Evolutionary conservation across 225 moss, liverwort and hornwort species (phyloP), one percentile per base, ranked within the genome.

Genomic region (Marchantia polymorpha): DNA sequence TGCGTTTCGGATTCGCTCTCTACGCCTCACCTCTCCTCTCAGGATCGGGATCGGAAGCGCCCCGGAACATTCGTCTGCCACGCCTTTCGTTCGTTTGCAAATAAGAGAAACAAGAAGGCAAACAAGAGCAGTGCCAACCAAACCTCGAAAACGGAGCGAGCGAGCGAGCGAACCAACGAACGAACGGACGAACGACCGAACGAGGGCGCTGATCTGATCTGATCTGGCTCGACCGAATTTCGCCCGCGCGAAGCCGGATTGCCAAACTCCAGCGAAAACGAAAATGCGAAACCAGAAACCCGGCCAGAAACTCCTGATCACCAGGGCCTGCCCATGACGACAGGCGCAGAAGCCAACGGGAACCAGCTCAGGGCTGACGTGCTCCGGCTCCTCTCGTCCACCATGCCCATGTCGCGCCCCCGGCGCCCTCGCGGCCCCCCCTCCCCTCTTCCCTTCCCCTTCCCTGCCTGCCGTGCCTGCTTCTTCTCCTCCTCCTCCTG

Each of bases 281-380:
- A 78, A 49, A 78, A 66, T 59, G 56, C 58, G 27, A 76, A 60
- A 77, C 48, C 77, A 49, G 77, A 64, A 78, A 78, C 78, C 65
- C 66, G 66, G 78, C 47, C 10, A 53, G 25, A 52, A 51, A 51
- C 78, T 78, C 78, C 78, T 52, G 47, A 66, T 78, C 78, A 78
- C 66, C 78, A 78, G 65, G 65, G 49, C 10, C 51, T 50, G 23
- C 65, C 78, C 78, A 78, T 65, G 65, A 78, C 64, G 52, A 78
- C 78, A 66, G 78, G 50, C 46, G 29, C 65, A 50, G 52, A 66
- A 26, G 52, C 78, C 67, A 67, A 78, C 78, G 49, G 48, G 49
- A 79, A 79, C 79, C 79, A 79, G 79, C 79, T 79, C 79, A 71
- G 52, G 70, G 58, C 79, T 79, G 58, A 79, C 79, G 47, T 79